Evolutionary conservation across 2,329 filamentous ascomycete genomes (phyloP).

Genomic region (Fusarium sp.): DNA sequence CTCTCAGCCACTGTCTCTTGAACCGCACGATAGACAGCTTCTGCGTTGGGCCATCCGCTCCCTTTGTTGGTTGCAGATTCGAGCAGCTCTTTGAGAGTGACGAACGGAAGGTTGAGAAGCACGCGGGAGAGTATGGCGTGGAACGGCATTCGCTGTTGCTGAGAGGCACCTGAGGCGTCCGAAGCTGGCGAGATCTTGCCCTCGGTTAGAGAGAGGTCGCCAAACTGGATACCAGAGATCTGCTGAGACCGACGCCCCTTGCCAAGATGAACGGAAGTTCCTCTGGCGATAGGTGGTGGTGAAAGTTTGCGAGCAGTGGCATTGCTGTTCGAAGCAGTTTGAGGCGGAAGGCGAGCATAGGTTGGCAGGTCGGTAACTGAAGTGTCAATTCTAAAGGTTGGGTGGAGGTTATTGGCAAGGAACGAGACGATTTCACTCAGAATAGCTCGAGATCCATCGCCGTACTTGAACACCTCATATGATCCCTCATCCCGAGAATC

Average conservation of each 20-base stretch:
- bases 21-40: constrained; percentile 63
- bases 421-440: constrained; percentile 69
- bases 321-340: constrained; percentile 29
- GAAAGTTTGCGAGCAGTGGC: constrained; percentile 24
- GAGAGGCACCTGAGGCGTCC: constrained; percentile 49
- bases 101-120: constrained; percentile 77
- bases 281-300: constrained; percentile 52
- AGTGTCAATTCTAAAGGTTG: constrained; percentile 70
- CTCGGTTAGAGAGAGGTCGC: constrained; percentile 66
- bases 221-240: constrained; percentile 76
- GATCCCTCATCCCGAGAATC: constrained; percentile 52
- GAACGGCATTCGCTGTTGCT: constrained; percentile 50
- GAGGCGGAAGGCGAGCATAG: constrained; percentile 57
- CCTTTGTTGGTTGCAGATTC: constrained; percentile 67
- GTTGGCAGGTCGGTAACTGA: constrained; percentile 53
- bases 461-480: constrained; percentile 62
- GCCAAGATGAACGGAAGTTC: constrained; percentile 53
- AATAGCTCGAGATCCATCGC: constrained; percentile 66
- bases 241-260: constrained; percentile 61
- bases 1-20: constrained; percentile 67
- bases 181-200: constrained; percentile 46
- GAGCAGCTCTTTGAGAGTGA: constrained; percentile 73
- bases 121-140: constrained; percentile 72
- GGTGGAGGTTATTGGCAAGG: constrained; percentile 69
- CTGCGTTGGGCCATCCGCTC: constrained; percentile 63